Conservation (phyloP, 2,329 filamentous ascomycete species). For the Metarhizium sp. region DNA sequence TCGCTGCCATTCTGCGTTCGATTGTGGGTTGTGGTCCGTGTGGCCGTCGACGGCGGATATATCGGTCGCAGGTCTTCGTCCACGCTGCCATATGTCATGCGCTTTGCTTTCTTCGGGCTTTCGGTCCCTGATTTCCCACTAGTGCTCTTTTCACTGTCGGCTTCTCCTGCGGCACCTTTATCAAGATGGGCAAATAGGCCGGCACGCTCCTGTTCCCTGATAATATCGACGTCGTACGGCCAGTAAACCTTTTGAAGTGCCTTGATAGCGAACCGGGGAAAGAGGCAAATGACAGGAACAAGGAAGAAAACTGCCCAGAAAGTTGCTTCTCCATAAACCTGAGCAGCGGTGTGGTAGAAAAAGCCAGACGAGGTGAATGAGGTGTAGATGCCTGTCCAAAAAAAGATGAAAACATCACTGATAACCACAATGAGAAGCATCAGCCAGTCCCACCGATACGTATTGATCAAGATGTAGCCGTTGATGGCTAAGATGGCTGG, state of each 20-base stretch:
- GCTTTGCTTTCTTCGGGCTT: slow-evolving; percentile 46
- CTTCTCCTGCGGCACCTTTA: slow-evolving; percentile 24
- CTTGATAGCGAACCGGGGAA: slow-evolving; percentile 83
- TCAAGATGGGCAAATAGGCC: slow-evolving; percentile 70
- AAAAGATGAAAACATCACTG: slow-evolving; percentile 81
- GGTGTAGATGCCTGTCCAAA: slow-evolving; percentile 88
- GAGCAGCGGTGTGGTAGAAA: slow-evolving; percentile 67
- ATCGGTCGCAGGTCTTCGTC: slow-evolving; percentile 88
- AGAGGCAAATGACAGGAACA: slow-evolving; percentile 70
- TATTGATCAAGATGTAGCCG: slow-evolving; percentile 89
- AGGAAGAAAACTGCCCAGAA: slow-evolving; percentile 84
- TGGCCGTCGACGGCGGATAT: slow-evolving; percentile 84
- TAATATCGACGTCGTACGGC: slow-evolving; percentile 88
- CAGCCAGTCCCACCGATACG: slow-evolving; percentile 97
- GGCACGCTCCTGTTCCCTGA: slow-evolving; percentile 80
- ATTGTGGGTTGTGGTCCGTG: slow-evolving; percentile 62
- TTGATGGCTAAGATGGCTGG: slow-evolving; percentile 85
- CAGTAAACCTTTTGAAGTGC: slow-evolving; percentile 87
- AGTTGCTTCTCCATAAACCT: slow-evolving; percentile 70
- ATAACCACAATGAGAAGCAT: slow-evolving; percentile 74
- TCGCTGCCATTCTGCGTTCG: slow-evolving; percentile 88
- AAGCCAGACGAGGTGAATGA: slow-evolving; percentile 35
- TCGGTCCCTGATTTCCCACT: slow-evolving; percentile 43
- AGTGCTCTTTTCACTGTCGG: slow-evolving; percentile 26
- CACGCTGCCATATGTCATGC: slow-evolving; percentile 51